Evolutionary conservation across 257 asterid species (phyloP).

Genomic region (Cruciata laevipes): DNA sequence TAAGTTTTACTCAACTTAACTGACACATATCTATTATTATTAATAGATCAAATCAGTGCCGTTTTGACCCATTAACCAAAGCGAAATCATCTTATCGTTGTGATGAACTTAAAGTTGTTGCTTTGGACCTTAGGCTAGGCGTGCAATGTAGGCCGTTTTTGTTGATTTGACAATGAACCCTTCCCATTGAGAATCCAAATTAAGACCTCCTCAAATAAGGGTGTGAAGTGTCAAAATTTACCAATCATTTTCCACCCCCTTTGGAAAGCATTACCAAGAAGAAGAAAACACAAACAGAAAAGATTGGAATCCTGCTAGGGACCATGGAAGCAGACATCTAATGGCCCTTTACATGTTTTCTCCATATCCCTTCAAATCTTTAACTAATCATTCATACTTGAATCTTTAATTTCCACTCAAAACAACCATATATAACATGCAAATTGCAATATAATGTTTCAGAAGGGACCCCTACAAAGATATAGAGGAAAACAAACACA

Average conservation of each 20-base stretch:
- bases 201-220: background rate
- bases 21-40: no score
- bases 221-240: background rate
- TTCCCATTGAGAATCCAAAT: background rate
- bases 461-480: background rate
- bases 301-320: conserved; percentile 7
- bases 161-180: conserved; percentile 1
- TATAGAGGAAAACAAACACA: background rate
- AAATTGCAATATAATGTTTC: background rate
- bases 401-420: background rate
- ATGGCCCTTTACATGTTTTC: background rate
- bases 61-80: no score
- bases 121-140: no score
- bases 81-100: no score
- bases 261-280: background rate
- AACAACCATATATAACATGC: background rate
- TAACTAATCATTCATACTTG: background rate
- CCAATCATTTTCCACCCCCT: background rate
- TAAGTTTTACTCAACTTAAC: no score
- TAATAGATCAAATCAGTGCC: no score
- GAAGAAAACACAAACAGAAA: background rate
- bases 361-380: conserved; percentile 1
- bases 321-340: conserved; percentile 8
- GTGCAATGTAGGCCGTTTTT: background rate
- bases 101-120: no score